A percentile compares a stretch with the other conserved stretches of the same genome.
Conservation (phyloP, 2,329 filamentous ascomycete species). For the Magnaporthiopsis poae region DNA sequence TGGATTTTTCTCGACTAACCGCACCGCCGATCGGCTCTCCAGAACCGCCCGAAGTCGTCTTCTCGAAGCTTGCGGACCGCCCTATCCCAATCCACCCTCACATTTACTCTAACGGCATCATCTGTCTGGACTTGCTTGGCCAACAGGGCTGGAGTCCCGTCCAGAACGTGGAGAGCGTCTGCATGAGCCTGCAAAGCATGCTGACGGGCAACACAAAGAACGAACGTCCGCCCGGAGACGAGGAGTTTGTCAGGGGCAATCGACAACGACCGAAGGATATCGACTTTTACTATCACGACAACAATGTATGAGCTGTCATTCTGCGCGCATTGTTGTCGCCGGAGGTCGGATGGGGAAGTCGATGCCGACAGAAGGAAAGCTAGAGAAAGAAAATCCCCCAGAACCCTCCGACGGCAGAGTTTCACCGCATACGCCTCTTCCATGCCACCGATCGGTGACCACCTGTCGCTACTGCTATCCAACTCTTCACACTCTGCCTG, state of each 20-base stretch:
- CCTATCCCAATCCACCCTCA: conserved; percentile 90
- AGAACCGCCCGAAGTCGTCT: conserved; percentile 94
- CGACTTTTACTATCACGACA: conserved; percentile 88
- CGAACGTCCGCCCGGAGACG: conserved; percentile 81
- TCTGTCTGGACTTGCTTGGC: conserved; percentile 87
- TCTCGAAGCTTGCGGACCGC: conserved; percentile 55
- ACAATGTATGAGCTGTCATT: conserved; percentile 46
- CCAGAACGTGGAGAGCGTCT: conserved; percentile 92
- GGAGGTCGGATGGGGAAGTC: not conserved
- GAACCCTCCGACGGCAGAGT: not conserved
- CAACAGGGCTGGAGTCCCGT: conserved; percentile 88
- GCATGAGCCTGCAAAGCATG: conserved; percentile 97
- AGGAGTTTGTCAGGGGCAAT: conserved; percentile 77
- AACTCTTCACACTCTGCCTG: not conserved
- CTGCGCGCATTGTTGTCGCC: not conserved
- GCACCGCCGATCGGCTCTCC: conserved; percentile 3
- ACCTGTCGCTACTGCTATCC: no score
- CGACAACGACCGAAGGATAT: conserved; percentile 75
- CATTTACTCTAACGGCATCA: conserved; percentile 97
- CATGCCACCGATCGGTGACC: not conserved
- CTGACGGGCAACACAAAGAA: conserved; percentile 87
- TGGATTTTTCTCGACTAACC: not conserved
- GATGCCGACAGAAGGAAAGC: not conserved
- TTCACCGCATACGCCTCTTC: not conserved
- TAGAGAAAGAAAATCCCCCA: not conserved